A percentile compares a stretch with the other conserved stretches of the same genome.
Evolutionary conservation across 495 filamentous ascomycete species (phyloP).

Genomic region (Hypoxylon cercidicola): DNA sequence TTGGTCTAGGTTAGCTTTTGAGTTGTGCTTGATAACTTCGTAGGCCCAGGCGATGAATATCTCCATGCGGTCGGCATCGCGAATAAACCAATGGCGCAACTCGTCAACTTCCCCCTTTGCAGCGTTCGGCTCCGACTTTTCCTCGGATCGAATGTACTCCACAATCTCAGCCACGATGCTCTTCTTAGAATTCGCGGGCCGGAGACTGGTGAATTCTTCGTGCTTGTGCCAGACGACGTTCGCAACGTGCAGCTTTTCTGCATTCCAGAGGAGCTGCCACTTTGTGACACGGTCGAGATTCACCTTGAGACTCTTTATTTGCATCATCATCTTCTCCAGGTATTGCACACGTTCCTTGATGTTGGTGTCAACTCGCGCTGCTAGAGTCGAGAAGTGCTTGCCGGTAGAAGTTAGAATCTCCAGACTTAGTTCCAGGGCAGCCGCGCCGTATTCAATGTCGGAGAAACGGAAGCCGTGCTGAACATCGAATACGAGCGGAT

Average conservation of each 20-base stretch:
- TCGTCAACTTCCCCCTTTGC: conserved; percentile 73
- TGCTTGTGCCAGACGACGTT: conserved; percentile 81
- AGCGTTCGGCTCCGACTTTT: conserved; percentile 68
- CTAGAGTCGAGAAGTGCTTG: conserved; percentile 73
- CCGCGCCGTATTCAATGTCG: conserved; percentile 74
- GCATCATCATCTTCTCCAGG: conserved; percentile 73
- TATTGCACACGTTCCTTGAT: conserved; percentile 74
- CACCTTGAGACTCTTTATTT: conserved; percentile 65
- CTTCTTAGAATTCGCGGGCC: conserved; percentile 57
- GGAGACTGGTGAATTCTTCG: conserved; percentile 64
- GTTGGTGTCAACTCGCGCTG: conserved; percentile 82
- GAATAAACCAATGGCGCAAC: conserved; percentile 83
- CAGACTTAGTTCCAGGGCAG: conserved; percentile 80
- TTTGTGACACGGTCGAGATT: conserved; percentile 68
- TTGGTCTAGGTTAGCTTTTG: conserved; percentile 64
- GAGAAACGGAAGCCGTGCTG: conserved; percentile 71
- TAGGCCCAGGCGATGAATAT: conserved; percentile 80
- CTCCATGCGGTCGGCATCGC: conserved; percentile 77
- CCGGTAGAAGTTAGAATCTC: conserved; percentile 82
- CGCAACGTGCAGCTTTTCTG: conserved; percentile 90
- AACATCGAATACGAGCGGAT: conserved; percentile 80
- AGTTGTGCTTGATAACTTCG: conserved; percentile 73
- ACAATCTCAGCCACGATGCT: conserved; percentile 74
- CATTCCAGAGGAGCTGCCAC: conserved; percentile 88
- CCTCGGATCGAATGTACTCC: conserved; percentile 72